These are phyloP conservation scores for Termitomyces heimii DNA, from an alignment of 768 basidiomycete species.

Conservation along the genomic window DNA sequence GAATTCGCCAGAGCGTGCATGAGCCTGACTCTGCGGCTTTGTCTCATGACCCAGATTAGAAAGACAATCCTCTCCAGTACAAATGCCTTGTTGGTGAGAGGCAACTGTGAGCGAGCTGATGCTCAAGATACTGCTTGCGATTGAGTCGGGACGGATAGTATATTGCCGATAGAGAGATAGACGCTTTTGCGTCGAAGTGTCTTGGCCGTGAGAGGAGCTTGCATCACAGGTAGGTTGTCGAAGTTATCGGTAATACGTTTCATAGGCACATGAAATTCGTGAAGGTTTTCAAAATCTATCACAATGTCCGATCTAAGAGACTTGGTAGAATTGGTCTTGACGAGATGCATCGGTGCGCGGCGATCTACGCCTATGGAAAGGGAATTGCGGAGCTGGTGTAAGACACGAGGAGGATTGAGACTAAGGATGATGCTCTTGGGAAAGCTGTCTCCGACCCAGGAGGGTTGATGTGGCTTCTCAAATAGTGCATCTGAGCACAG, in stretches of 20 bases:
- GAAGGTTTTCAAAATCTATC: slow-evolving; percentile 11
- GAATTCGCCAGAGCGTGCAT: slow-evolving; percentile 18
- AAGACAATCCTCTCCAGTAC: slow-evolving; percentile 8
- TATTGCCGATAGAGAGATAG: slow-evolving; percentile 24
- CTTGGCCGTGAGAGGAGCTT: slow-evolving; percentile 14
- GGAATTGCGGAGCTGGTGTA: slow-evolving; percentile 5
- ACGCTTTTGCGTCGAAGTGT: slow-evolving; percentile 34
- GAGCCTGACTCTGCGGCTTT: slow-evolving; percentile 4
- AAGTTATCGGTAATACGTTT: neutral
- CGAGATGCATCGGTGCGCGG: slow-evolving; percentile 8
- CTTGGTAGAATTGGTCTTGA: slow-evolving; percentile 15
- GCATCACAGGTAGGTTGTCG: neutral
- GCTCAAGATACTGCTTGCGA: slow-evolving; percentile 10
- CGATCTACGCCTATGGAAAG: slow-evolving; percentile 9
- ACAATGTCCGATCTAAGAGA: slow-evolving; percentile 14
- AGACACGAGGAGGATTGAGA: neutral
- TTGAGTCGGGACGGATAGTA: slow-evolving; percentile 22
- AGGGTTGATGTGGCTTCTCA: slow-evolving; percentile 3
- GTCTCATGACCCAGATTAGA: neutral
- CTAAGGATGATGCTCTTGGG: neutral
- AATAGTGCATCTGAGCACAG: neutral
- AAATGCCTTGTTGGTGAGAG: slow-evolving; percentile 2
- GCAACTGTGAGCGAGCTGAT: neutral
- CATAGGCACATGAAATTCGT: slow-evolving; percentile 2
- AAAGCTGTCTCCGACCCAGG: slow-evolving; percentile 4